Evolutionary conservation across 2,329 filamentous ascomycete genomes (phyloP), one percentile per base, ranked within the genome.

Genomic region (Cercospora sp.): DNA sequence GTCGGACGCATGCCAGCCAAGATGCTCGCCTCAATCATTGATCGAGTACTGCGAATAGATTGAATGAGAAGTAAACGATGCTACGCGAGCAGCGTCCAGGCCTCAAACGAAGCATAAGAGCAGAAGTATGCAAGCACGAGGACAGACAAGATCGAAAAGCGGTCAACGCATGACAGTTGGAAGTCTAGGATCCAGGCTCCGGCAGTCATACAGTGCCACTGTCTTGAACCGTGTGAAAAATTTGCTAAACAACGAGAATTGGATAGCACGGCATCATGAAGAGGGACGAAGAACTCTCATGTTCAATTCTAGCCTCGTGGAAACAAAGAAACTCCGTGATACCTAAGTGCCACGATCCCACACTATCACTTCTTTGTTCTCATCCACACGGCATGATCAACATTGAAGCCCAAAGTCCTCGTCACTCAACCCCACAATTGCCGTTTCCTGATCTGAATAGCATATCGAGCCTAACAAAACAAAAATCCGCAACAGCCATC

Each of bases 361-460:
- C 45, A 2, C 3, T 23, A 12, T 23, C 6, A 13, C 9, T 13
- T 58, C 53, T 58, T 58, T 58, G 53, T 58, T 31, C 45, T 51
- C 1, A 3, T 40, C 30, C 26, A 10, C 53, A 31, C 30, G 2
- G 16, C n/a, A 8, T 30, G 26, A 1, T n/a, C 30, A 10, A 33
- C 30, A 28, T 30, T 31, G 30, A 5, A 12, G 26, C 53, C 53
- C 26, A n/a, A 12, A 58, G 0, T n/a, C 4, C 12, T 58, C 16
- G 9, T 4, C 26, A 18, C 5, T n/a, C 26, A 10, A 16, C 13
- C 31, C 23, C 13, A 58, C 31, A 40, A n/a, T 28, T 65, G 60
- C 63, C 26, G 40, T n/a, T 30, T 60, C 13, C 12, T 20, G 55
- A 12, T 57, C 63, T 65, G 40, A 65, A 65, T 65, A 65, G 20